These are phyloP conservation scores for Kluyveromyces wickerhamii DNA, from an alignment of 805 yeast genomes.

Conservation along the genomic window DNA sequence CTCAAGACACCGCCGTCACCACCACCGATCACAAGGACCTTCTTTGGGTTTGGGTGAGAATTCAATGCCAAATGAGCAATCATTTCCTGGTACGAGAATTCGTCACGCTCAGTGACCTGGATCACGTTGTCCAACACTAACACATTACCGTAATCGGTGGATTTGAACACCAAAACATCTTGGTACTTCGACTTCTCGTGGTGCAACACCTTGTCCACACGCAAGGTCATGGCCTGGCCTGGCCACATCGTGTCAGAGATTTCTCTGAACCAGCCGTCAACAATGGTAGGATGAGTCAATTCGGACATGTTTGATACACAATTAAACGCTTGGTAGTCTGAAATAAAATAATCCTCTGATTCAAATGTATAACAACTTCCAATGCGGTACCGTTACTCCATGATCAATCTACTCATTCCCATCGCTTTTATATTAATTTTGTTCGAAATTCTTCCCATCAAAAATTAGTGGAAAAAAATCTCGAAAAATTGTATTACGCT, in stretches of 20 bases:
- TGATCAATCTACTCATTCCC: background rate
- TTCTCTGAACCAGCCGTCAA: conserved; percentile 94
- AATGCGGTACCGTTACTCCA: no score
- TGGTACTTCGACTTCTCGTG: conserved; percentile 84
- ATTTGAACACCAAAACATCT: conserved; percentile 88
- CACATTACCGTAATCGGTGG: conserved; percentile 91
- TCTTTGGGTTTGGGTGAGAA: conserved; percentile 91
- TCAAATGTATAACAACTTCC: no score
- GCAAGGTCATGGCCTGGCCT: conserved; percentile 92
- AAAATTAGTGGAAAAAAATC: background rate
- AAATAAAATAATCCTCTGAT: background rate
- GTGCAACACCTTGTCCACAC: conserved; percentile 80
- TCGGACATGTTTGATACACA: conserved; percentile 14
- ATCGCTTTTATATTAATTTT: background rate
- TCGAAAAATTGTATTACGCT: background rate
- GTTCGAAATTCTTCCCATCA: no score
- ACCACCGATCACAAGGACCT: conserved; percentile 92
- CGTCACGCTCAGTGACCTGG: conserved; percentile 96
- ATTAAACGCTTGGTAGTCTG: no score
- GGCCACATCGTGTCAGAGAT: conserved; percentile 97
- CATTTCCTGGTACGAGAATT: conserved; percentile 97
- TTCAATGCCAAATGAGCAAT: conserved; percentile 87
- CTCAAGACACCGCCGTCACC: conserved; percentile 99
- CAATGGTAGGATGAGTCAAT: conserved; percentile 37
- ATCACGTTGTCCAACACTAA: conserved; percentile 90